Evolutionary conservation across 2,329 filamentous ascomycete species (phyloP).

Genomic region (Ascomycota sp.): DNA sequence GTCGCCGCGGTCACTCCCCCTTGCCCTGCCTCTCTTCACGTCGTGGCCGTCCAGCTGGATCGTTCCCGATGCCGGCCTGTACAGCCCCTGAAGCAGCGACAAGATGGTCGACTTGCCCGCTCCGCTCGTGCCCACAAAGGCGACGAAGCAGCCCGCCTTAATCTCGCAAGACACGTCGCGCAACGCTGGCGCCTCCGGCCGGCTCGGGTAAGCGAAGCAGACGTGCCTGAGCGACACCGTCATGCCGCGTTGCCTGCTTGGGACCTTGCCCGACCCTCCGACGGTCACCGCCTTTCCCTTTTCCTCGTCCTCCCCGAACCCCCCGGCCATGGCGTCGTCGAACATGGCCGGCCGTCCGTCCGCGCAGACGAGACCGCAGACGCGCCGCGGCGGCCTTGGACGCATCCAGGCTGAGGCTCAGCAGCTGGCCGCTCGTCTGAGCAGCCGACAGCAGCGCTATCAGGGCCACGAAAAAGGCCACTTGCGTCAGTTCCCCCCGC

Average conservation of each 20-base stretch:
- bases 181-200: slow-evolving; percentile 36
- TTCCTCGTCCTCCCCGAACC: slow-evolving; percentile 17
- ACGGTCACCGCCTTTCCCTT: slow-evolving; percentile 7
- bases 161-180: slow-evolving; percentile 34
- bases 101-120: slow-evolving; percentile 49
- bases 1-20: not conserved
- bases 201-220: slow-evolving; percentile 43
- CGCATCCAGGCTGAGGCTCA: slow-evolving; percentile 56
- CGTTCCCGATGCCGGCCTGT: slow-evolving; percentile 19
- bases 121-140: slow-evolving; percentile 44
- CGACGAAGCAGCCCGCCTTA: slow-evolving; percentile 37
- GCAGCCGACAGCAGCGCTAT: slow-evolving; percentile 52
- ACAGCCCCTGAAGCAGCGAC: slow-evolving; percentile 30
- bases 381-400: slow-evolving; percentile 41
- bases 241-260: slow-evolving; percentile 13
- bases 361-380: slow-evolving; percentile 25
- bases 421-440: slow-evolving; percentile 54
- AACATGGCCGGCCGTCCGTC: not conserved
- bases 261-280: not conserved
- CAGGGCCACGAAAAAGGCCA: slow-evolving; percentile 58
- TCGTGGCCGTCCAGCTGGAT: slow-evolving; percentile 25
- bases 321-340: too few species aligned
- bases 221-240: slow-evolving; percentile 37
- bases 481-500: slow-evolving; percentile 38
- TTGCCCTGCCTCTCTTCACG: slow-evolving; percentile 16